These are phyloP conservation scores for Penicillium paneum DNA, from an alignment of 2,329 filamentous ascomycete species.

Conservation along the genomic window DNA sequence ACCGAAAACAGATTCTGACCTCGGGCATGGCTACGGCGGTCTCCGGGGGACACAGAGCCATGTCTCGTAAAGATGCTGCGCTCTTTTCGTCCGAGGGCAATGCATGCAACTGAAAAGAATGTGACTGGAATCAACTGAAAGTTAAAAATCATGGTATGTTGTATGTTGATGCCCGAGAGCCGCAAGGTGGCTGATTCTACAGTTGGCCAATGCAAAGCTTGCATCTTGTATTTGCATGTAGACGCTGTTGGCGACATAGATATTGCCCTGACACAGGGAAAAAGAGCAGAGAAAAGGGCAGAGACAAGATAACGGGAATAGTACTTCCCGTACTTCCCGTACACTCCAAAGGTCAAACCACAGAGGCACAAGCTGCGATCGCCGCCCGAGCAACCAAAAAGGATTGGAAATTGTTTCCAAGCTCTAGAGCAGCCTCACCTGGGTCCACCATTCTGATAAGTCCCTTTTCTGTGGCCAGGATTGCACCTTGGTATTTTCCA, in stretches of 20 bases:
- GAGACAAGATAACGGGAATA: not conserved
- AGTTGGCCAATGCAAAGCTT: slow-evolving; percentile 6
- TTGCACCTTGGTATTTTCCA: slow-evolving; percentile 3
- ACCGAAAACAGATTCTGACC: not conserved
- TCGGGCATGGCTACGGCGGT: not conserved
- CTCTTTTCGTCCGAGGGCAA: not conserved
- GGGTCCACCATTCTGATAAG: not conserved
- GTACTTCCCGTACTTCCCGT: not conserved
- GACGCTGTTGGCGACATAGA: slow-evolving; percentile 12
- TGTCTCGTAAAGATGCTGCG: slow-evolving; percentile 1
- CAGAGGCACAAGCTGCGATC: not conserved
- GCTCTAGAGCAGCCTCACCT: not conserved
- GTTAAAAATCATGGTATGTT: slow-evolving; percentile 3
- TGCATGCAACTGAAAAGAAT: not conserved
- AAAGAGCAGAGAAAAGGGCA: not conserved
- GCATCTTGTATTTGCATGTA: slow-evolving; percentile 8
- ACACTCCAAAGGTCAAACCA: not conserved
- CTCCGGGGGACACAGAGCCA: not conserved
- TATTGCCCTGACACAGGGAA: not conserved
- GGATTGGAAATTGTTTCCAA: not conserved
- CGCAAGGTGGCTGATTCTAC: slow-evolving; percentile 5
- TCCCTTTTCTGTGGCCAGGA: not conserved
- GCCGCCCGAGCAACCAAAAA: slow-evolving; percentile 2
- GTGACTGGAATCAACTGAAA: not conserved
- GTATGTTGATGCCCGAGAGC: slow-evolving; percentile 3